phyloP scores from a whole-genome alignment of 2,329 filamentous ascomycete genomes.

The Nemania serpens region DNA sequence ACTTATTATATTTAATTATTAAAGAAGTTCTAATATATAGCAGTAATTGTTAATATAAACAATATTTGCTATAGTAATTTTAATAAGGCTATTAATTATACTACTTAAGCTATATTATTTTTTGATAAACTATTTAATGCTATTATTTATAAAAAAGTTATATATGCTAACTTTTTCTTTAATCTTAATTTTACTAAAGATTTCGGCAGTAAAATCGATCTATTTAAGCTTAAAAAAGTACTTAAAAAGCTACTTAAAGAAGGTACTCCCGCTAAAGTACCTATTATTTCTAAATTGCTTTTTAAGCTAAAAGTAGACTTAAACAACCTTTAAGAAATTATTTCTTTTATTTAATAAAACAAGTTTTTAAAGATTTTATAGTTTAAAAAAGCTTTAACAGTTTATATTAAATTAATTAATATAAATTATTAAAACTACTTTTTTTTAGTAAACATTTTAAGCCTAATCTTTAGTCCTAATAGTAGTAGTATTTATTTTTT shows the following conservation, averaged over 20 bases:
- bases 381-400: neutral
- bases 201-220: neutral
- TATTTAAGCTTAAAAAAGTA: neutral
- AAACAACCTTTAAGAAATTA: neutral
- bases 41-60: neutral
- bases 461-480: neutral
- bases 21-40: neutral
- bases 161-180: neutral
- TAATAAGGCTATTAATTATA: neutral
- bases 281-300: neutral
- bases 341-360: neutral
- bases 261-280: neutral
- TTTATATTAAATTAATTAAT: neutral
- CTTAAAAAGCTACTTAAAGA: too few species aligned
- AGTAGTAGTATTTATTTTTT: neutral
- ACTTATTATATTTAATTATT: neutral
- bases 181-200: neutral
- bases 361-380: neutral
- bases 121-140: neutral
- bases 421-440: neutral
- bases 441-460: neutral
- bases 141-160: neutral
- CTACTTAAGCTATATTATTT: neutral
- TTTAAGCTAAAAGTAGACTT: neutral
- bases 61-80: neutral